These are phyloP conservation scores for Candolleomyces efflorescens DNA, from an alignment of 768 basidiomycete species.

Conservation along the genomic window DNA sequence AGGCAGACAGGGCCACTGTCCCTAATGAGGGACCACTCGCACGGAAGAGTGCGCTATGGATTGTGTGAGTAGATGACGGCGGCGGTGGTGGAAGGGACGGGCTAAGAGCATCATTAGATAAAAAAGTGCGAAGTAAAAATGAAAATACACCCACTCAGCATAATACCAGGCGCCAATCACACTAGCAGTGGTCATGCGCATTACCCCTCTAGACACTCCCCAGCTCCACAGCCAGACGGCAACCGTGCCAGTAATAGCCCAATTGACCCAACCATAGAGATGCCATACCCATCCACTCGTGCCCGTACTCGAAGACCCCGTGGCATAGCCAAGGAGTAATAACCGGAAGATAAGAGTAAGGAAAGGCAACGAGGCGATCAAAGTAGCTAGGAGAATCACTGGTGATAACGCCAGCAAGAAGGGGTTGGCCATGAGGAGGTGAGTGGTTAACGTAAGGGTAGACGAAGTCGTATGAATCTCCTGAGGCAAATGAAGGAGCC, in stretches of 20 bases:
- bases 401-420: conserved; percentile 76
- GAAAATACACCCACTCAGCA: conserved; percentile 34
- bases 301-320: too few relatives aligned
- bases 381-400: conserved; percentile 57
- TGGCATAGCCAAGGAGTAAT: conserved; percentile 60
- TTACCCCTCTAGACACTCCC: conserved; percentile 74
- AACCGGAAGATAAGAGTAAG: conserved; percentile 74
- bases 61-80: conserved; percentile 62
- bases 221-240: conserved; percentile 69
- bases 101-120: conserved; percentile 15
- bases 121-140: not conserved
- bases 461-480: conserved; percentile 64
- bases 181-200: conserved; percentile 72
- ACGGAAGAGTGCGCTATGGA: conserved; percentile 74
- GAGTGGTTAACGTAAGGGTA: conserved; percentile 57
- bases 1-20: conserved; percentile 68
- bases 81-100: conserved; percentile 36
- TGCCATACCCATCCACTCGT: conserved; percentile 34
- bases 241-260: conserved; percentile 50
- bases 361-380: conserved; percentile 76
- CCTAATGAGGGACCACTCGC: conserved; percentile 82
- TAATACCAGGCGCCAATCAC: conserved; percentile 95
- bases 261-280: conserved; percentile 35
- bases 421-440: conserved; percentile 65
- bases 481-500: conserved; percentile 67